phyloP scores from a whole-genome alignment of 1,139 yeast genomes.

The Debaryomyces sp. region DNA sequence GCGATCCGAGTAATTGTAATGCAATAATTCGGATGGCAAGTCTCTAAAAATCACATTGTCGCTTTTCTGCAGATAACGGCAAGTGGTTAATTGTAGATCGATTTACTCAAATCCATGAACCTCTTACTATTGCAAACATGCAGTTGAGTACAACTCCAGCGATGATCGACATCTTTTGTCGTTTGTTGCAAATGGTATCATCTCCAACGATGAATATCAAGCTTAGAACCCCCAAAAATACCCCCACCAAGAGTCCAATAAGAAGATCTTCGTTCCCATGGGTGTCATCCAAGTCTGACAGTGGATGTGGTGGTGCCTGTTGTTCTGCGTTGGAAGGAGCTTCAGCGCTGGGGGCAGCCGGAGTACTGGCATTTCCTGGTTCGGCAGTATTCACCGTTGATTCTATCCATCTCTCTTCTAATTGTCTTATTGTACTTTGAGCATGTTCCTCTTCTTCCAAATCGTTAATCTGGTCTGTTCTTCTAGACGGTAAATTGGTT shows the following conservation, averaged over 20 bases:
- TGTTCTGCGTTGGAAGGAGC: slow-evolving; percentile 8
- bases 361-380: slow-evolving; percentile 10
- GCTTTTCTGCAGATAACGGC: neutral
- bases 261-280: slow-evolving; percentile 59
- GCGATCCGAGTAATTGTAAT: neutral
- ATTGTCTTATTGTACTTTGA: slow-evolving; percentile 50
- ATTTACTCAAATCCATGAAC: slow-evolving; percentile 41
- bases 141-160: slow-evolving; percentile 64
- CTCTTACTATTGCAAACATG: slow-evolving; percentile 56
- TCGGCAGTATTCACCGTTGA: slow-evolving; percentile 54
- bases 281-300: slow-evolving; percentile 34
- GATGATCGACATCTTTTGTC: slow-evolving; percentile 63
- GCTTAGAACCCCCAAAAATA: slow-evolving; percentile 64
- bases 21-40: neutral
- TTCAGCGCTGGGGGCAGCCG: slow-evolving; percentile 9
- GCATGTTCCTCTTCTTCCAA: slow-evolving; percentile 45
- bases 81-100: neutral
- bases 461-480: slow-evolving; percentile 34
- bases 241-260: slow-evolving; percentile 66
- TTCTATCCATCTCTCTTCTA: slow-evolving; percentile 92
- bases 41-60: neutral
- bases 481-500: slow-evolving; percentile 11
- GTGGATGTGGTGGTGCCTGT: slow-evolving; percentile 25
- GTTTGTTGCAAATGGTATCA: slow-evolving; percentile 56
- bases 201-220: slow-evolving; percentile 58